phyloP scores from a whole-genome alignment of 495 filamentous ascomycete genomes.

The Gamarada debralockiae region DNA sequence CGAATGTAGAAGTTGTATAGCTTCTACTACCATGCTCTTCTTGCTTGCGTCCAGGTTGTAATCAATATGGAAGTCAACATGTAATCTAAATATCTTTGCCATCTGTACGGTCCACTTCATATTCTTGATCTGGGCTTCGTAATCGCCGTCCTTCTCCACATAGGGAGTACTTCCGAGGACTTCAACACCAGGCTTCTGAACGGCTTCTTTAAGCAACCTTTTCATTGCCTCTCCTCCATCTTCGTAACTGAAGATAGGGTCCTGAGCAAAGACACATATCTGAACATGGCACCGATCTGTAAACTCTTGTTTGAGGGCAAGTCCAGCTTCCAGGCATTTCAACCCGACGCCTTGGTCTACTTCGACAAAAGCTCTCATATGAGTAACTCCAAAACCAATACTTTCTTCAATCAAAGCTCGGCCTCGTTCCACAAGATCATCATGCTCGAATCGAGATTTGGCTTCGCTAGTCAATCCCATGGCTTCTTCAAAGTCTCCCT shows the following conservation, averaged over 20 bases:
- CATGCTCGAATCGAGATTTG: constrained; percentile 54
- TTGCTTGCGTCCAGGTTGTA: constrained; percentile 54
- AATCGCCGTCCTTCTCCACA: constrained; percentile 50
- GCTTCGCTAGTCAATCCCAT: constrained; percentile 56
- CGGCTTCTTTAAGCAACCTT: constrained; percentile 45
- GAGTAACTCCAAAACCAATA: constrained; percentile 61
- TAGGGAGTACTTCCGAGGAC: constrained; percentile 69
- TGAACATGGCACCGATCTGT: constrained; percentile 54
- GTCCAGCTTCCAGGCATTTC: constrained; percentile 55
- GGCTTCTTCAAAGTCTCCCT: constrained; percentile 65
- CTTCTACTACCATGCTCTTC: constrained; percentile 48
- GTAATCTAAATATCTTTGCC: constrained; percentile 44
- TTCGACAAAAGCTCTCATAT: constrained; percentile 72
- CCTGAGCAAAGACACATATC: constrained; percentile 71
- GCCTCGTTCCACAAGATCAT: constrained; percentile 60
- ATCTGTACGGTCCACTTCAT: constrained; percentile 57
- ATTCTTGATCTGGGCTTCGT: constrained; percentile 45
- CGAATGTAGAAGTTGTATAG: constrained; percentile 43
- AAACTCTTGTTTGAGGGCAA: constrained; percentile 55
- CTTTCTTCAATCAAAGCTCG: constrained; percentile 65
- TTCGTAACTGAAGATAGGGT: constrained; percentile 58
- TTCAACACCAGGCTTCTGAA: constrained; percentile 42
- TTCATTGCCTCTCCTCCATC: constrained; percentile 42
- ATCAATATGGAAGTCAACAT: constrained; percentile 73
- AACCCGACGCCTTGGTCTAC: constrained; percentile 58